A percentile compares a stretch with the other conserved stretches of the same genome.
phyloP scores from a whole-genome alignment of 2,329 filamentous ascomycete species.

The Sclerotinia nivalis region DNA sequence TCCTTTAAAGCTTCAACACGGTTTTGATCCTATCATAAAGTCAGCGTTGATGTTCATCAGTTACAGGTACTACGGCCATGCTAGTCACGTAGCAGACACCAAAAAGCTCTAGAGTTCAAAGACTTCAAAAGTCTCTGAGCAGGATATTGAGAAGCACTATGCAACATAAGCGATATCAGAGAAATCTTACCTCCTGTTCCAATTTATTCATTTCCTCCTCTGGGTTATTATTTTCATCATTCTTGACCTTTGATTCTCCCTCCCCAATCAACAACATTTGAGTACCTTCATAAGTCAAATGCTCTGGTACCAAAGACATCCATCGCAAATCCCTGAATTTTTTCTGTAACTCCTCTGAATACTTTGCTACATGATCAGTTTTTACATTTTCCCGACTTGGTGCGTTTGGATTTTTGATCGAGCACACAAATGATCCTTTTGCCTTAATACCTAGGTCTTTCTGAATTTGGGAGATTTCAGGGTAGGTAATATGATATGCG shows the following conservation, averaged over 20 bases:
- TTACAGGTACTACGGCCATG: conserved; percentile 40
- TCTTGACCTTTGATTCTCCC: conserved; percentile 56
- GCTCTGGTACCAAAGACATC: conserved; percentile 70
- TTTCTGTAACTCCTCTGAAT: conserved; percentile 68
- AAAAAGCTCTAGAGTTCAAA: background rate
- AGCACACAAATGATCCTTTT: conserved; percentile 76
- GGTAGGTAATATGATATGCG: conserved; percentile 77
- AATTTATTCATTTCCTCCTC: conserved; percentile 72
- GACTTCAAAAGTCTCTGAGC: accelerated
- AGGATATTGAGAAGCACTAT: background rate
- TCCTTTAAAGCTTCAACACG: conserved; percentile 45
- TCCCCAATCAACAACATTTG: conserved; percentile 81
- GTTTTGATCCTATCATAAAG: conserved; percentile 52
- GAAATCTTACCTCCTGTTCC: conserved; percentile 64
- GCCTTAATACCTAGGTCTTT: conserved; percentile 69
- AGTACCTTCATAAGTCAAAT: conserved; percentile 72
- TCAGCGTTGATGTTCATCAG: background rate
- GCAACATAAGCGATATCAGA: background rate
- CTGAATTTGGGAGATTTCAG: conserved; percentile 71
- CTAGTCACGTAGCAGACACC: background rate
- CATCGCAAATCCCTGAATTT: conserved; percentile 74
- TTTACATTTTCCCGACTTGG: conserved; percentile 67
- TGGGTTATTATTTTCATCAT: conserved; percentile 59
- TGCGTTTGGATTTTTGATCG: conserved; percentile 75
- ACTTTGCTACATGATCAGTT: conserved; percentile 55